phyloP scores from a whole-genome alignment of 441 rosid species.

The Raphanus hybrid region DNA sequence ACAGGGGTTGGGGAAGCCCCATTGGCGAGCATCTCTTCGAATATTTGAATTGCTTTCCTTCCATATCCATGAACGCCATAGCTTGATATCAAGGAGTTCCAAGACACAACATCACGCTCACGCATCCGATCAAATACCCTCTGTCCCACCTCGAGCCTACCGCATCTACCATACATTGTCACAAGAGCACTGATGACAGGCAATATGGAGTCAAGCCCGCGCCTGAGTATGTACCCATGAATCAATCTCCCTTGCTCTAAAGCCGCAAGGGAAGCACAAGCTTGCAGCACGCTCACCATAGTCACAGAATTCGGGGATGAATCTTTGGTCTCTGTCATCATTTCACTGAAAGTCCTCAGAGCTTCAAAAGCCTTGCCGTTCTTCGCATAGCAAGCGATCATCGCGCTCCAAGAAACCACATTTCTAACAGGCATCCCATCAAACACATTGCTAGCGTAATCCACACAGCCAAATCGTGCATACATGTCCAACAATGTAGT shows the following conservation, averaged over 20 bases:
- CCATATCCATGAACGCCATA: conserved; percentile 76
- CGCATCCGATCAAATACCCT: conserved; percentile 59
- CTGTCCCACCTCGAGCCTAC: conserved; percentile 64
- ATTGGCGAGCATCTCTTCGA: conserved; percentile 52
- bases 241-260: conserved; percentile 70
- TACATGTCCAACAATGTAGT: conserved; percentile 92
- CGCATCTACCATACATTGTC: conserved; percentile 74
- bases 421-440: conserved; percentile 55
- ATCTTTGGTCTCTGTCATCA: conserved; percentile 52
- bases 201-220: conserved; percentile 68
- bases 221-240: conserved; percentile 67
- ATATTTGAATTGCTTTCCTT: conserved; percentile 55
- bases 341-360: conserved; percentile 59
- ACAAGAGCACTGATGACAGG: conserved; percentile 68
- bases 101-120: conserved; percentile 66
- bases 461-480: conserved; percentile 73
- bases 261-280: conserved; percentile 73
- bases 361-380: conserved; percentile 67
- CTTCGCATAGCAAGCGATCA: conserved; percentile 71
- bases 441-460: conserved; percentile 59
- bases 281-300: conserved; percentile 82
- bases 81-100: conserved; percentile 73
- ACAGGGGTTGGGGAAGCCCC: conserved; percentile 62
- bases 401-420: conserved; percentile 79
- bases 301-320: conserved; percentile 63